A percentile compares a stretch with the other conserved stretches of the same genome.
Evolutionary conservation across 1,284 basidiomycete species (phyloP).

Genomic region (Vanrija sp.): DNA sequence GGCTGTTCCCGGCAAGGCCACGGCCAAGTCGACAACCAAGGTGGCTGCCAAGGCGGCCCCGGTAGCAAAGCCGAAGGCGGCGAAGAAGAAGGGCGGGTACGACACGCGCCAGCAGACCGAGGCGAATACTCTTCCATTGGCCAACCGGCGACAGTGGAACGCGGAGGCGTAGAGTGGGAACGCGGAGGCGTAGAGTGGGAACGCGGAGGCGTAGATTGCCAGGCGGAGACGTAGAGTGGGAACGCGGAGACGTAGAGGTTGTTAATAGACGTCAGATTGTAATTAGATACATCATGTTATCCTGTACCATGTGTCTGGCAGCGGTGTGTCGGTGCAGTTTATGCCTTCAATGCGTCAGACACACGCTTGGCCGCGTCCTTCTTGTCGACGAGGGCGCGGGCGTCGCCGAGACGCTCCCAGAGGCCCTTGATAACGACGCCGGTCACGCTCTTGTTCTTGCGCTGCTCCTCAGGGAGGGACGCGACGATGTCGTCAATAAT

Average conservation of each 20-base stretch:
- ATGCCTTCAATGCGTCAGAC: slow-evolving; percentile 31
- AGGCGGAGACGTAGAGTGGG: too few species aligned
- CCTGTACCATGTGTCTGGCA: neutral
- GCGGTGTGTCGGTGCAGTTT: neutral
- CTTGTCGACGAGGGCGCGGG: slow-evolving; percentile 36
- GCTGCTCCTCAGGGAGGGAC: slow-evolving; percentile 20
- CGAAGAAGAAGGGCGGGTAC: too few species aligned
- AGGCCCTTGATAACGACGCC: slow-evolving; percentile 38
- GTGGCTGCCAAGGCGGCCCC: neutral
- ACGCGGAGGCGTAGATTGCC: too few species aligned
- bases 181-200: too few species aligned
- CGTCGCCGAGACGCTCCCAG: slow-evolving; percentile 43
- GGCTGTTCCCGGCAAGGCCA: neutral
- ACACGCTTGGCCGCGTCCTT: slow-evolving; percentile 44
- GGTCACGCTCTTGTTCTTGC: slow-evolving; percentile 28
- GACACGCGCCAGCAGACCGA: neutral
- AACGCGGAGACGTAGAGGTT: neutral
- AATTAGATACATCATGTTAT: neutral
- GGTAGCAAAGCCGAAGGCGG: too few species aligned
- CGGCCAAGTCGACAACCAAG: neutral
- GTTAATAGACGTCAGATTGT: neutral
- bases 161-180: neutral
- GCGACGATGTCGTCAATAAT: slow-evolving; percentile 33
- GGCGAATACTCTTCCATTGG: neutral
- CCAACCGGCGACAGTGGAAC: too few species aligned